phyloP scores from a whole-genome alignment of 2,329 filamentous ascomycete genomes.

The Colletotrichum eremochloae region DNA sequence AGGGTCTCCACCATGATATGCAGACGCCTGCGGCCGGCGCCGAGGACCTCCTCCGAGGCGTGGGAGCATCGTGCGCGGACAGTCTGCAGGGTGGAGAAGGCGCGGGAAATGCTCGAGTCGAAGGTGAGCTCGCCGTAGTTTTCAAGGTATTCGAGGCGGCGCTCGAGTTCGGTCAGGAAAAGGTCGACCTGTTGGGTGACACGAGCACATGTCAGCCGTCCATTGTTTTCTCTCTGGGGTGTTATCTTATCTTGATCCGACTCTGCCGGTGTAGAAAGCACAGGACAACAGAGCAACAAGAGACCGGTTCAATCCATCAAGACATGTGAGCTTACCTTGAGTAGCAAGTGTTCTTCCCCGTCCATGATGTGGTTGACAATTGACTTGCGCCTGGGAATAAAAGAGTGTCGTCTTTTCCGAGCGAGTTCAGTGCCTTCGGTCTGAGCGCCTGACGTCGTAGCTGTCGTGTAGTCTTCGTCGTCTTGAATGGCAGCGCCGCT shows the following conservation, averaged over 20 bases:
- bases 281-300: conserved; percentile 1
- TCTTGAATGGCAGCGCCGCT: conserved; percentile 49
- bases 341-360: conserved; percentile 70
- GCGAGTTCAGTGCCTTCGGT: conserved; percentile 48
- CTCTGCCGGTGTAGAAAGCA: conserved; percentile 13
- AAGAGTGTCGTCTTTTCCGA: conserved; percentile 68
- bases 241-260: conserved; percentile 8
- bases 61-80: conserved; percentile 91
- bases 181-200: conserved; percentile 72
- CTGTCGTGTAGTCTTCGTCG: conserved; percentile 53
- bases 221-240: background rate
- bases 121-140: conserved; percentile 86
- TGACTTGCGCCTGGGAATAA: conserved; percentile 68
- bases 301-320: background rate
- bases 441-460: conserved; percentile 58
- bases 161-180: conserved; percentile 88
- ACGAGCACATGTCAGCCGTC: conserved; percentile 30
- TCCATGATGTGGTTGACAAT: conserved; percentile 73
- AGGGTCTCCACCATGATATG: conserved; percentile 94
- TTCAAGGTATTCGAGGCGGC: conserved; percentile 89
- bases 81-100: conserved; percentile 87
- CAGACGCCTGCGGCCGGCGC: conserved; percentile 84
- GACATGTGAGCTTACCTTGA: conserved; percentile 60
- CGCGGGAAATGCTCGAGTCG: conserved; percentile 85
- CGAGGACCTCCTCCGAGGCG: conserved; percentile 90